Conservation (phyloP, 345 rosid species). For the Mallotus nudiflorus region DNA sequence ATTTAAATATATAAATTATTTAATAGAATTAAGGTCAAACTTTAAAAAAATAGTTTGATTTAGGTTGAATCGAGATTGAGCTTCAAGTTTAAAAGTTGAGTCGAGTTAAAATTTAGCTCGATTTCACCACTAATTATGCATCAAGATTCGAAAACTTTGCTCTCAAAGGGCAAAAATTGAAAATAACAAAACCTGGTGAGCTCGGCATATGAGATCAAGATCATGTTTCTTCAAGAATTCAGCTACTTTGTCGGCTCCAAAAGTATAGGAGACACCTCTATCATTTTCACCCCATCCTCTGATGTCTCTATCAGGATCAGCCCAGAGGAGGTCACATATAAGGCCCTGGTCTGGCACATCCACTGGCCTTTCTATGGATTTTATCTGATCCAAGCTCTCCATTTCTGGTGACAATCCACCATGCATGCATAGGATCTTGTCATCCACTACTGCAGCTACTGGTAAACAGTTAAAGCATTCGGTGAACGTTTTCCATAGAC, state of each 20-base stretch:
- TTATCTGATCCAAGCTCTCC: conserved; percentile 22
- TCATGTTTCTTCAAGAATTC: conserved; percentile 25
- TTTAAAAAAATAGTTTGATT: too few species aligned
- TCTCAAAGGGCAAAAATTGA: neutral
- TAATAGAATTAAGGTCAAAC: too few species aligned
- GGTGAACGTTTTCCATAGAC: conserved; percentile 24
- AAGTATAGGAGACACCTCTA: conserved; percentile 28
- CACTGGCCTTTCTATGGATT: conserved; percentile 20
- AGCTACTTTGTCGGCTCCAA: conserved; percentile 20
- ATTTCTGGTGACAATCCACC: conserved; percentile 28
- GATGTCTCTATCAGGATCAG: conserved; percentile 23
- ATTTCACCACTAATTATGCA: too few species aligned
- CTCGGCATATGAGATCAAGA: conserved; percentile 27
- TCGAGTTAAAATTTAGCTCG: too few species aligned
- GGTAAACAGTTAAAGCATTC: conserved; percentile 28
- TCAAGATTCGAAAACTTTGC: neutral
- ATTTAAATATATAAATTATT: too few species aligned
- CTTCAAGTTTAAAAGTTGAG: too few species aligned
- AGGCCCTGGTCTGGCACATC: conserved; percentile 30
- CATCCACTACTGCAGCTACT: conserved; percentile 26
- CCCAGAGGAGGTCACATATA: conserved; percentile 25
- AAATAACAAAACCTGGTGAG: conserved; percentile 27
- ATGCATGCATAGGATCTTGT: conserved; percentile 26
- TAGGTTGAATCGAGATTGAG: too few species aligned
- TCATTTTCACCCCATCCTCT: conserved; percentile 29